Evolutionary conservation across 352 stramenopile genomes (phyloP), one percentile per base, ranked within the genome.

Genomic region (Pythium sukuiense): DNA sequence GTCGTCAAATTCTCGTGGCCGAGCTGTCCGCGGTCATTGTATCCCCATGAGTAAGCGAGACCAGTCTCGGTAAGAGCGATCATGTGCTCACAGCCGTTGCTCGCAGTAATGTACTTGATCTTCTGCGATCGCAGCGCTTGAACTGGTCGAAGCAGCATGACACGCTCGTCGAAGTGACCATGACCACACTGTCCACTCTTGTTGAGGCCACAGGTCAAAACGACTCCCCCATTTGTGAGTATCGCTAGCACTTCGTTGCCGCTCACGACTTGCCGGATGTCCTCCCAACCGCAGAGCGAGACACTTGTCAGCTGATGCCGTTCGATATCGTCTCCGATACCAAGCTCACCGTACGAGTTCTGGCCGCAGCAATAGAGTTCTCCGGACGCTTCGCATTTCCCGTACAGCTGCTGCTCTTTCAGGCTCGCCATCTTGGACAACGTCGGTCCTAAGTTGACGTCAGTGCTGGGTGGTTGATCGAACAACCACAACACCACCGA

Each of bases 101-200:
- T 93, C 2, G 88, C 87, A n/a, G 87, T 85, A 59, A 95, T 82
- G 55, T 83, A 89, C 45, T 90, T 91, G 46, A 96, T 75, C 48
- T 76, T 75, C 58, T 95, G 85, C 8, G 85, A 92, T 9, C 87
- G 82, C 41, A 96, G 61, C 32, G 85, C 81, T 61, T 92, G 80
- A 9, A 96, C 79, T 13, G 87, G 87, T 8, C 87, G 76, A 6
- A 92, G 79, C 29, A 93, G 76, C 83, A 95, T 93, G 8, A 96
- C 86, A 33, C 88, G 76, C 45, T 96, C 87, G 61, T 96, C 87
- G 69, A 93, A 94, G 66, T 95, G 83, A 1, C 88, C 88, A 7
- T 96, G 88, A 9, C 88, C 88, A 26, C 88, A 96, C 58, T 96
- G 88, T 0, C 88, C 88, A 50, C 83, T 96, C 55, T 96, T 95